Evolutionary conservation across 345 rosid genomes (phyloP).

Genomic region (Citrus maxima): DNA sequence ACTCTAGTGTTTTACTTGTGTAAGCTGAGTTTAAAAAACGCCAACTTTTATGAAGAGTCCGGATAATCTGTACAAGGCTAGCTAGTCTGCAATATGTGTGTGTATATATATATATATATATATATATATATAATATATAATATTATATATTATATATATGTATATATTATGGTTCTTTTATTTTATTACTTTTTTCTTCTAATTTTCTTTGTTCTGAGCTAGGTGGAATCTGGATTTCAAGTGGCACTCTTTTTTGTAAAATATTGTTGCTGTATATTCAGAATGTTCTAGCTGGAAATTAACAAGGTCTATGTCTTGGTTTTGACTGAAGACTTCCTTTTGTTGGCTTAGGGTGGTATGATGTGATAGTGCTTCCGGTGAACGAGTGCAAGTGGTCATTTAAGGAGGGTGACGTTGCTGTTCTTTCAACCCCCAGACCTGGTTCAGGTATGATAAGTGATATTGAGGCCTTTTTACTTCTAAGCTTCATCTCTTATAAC

Average conservation of each 20-base stretch:
- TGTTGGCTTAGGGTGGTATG: constrained; percentile 82
- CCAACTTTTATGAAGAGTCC: not conserved
- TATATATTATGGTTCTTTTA: not conserved
- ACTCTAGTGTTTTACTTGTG: too few relatives aligned
- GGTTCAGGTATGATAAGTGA: constrained; percentile 53
- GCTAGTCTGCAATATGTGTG: not conserved
- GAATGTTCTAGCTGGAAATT: not conserved
- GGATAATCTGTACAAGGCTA: not conserved
- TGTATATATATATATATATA: too few relatives aligned
- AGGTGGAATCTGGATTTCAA: not conserved
- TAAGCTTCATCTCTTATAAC: not conserved
- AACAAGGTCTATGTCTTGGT: not conserved
- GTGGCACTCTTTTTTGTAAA: not conserved
- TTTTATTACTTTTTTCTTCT: not conserved
- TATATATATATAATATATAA: too few relatives aligned
- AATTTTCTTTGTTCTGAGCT: not conserved
- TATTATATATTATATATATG: not conserved
- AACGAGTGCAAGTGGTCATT: constrained; percentile 89
- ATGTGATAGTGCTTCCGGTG: constrained; percentile 69
- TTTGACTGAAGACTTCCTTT: constrained; percentile 20
- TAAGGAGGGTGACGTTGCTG: constrained; percentile 99
- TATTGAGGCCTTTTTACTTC: not conserved
- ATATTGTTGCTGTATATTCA: not conserved
- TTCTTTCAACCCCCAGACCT: constrained; percentile 79
- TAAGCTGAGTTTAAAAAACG: not conserved